A percentile compares a stretch with the other conserved stretches of the same genome.
Evolutionary conservation across 768 basidiomycete species (phyloP).

Genomic region (Dioszegia crocea): DNA sequence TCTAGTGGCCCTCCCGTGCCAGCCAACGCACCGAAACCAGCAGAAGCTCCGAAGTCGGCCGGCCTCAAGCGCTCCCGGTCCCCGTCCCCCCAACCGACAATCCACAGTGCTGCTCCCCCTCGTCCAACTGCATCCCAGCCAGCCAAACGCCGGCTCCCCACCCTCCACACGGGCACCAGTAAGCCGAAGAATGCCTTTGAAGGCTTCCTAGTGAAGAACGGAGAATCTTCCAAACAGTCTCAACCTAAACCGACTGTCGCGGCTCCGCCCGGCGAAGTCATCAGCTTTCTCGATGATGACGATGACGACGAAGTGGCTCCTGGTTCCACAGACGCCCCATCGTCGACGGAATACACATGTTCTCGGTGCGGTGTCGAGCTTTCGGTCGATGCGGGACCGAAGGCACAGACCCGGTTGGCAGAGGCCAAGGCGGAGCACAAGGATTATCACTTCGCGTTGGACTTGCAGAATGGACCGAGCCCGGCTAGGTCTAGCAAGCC

Average conservation of each 20-base stretch:
- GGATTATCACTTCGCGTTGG: conserved; percentile 84
- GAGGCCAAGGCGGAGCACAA: conserved; percentile 62
- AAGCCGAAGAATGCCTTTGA: conserved; percentile 33
- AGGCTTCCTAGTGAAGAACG: conserved; percentile 22
- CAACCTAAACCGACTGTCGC: neutral
- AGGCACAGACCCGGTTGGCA: conserved; percentile 14
- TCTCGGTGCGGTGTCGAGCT: conserved; percentile 47
- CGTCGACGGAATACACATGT: conserved; percentile 44
- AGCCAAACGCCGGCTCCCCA: conserved; percentile 37
- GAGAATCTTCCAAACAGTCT: conserved; percentile 13
- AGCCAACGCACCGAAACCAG: neutral
- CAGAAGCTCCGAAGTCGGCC: neutral
- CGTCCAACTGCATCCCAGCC: conserved; percentile 2
- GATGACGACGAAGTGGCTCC: neutral
- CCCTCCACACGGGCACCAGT: conserved; percentile 32
- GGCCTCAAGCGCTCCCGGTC: conserved; percentile 20
- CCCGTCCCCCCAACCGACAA: conserved; percentile 9
- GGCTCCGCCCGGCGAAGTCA: neutral
- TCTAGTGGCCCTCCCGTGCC: too few species aligned
- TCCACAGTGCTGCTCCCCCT: conserved; percentile 9
- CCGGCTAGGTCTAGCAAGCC: neutral
- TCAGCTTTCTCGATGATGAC: conserved; percentile 10
- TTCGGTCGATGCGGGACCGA: conserved; percentile 39
- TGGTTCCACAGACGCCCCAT: neutral
- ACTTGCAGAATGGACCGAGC: conserved; percentile 56